phyloP scores from a whole-genome alignment of 345 rosid species.

The Eucalyptus erythrocorys region DNA sequence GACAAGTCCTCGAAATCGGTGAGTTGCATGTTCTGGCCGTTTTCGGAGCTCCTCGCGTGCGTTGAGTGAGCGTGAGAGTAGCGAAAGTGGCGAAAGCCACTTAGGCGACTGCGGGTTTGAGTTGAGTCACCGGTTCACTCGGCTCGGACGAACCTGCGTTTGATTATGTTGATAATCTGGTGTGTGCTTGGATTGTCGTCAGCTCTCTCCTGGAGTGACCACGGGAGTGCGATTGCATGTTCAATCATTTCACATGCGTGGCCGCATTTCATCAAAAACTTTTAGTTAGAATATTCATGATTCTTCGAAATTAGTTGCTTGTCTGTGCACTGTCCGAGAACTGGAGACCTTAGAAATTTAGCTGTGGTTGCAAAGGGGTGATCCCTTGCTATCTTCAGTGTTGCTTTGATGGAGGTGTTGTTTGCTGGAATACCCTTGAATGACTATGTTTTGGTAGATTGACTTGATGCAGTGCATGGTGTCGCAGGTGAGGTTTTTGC shows the following conservation, averaged over 20 bases:
- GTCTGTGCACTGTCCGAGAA: neutral
- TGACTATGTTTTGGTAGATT: neutral
- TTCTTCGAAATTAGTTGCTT: neutral
- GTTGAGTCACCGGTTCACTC: neutral
- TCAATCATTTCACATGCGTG: neutral
- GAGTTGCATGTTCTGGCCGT: neutral
- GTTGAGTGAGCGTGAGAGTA: neutral
- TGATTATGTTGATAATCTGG: neutral
- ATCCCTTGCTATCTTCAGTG: neutral
- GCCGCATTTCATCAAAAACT: neutral
- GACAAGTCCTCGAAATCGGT: constrained; percentile 73
- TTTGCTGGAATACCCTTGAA: neutral
- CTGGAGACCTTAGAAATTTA: neutral
- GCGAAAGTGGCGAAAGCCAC: neutral
- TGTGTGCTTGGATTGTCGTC: neutral
- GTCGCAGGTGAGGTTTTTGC: constrained; percentile 64
- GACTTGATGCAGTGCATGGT: neutral
- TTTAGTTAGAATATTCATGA: neutral
- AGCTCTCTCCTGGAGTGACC: neutral
- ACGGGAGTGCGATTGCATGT: neutral
- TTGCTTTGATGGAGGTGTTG: neutral
- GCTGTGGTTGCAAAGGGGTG: neutral
- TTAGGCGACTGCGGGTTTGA: neutral
- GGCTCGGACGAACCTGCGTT: neutral
- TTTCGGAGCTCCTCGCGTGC: neutral